Conservation (phyloP, 2,329 filamentous ascomycete species). For the Sphaceloma murrayae region DNA sequence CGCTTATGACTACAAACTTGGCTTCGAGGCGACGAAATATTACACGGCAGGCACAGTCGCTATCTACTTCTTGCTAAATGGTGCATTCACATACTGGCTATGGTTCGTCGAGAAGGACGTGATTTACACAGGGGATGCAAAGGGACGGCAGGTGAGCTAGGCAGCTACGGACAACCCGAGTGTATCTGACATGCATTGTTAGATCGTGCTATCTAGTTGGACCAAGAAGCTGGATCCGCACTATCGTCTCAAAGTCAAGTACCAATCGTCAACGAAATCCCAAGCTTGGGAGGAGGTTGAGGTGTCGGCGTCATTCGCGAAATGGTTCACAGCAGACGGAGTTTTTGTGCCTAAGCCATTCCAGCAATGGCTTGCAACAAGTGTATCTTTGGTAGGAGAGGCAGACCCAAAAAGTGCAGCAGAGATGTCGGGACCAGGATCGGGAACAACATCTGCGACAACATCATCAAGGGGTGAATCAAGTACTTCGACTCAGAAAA, state of each 20-base stretch:
- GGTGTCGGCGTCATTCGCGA: conserved; percentile 56
- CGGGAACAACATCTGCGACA: neutral
- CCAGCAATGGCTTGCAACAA: conserved; percentile 65
- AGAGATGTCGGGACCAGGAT: conserved; percentile 33
- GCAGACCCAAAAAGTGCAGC: conserved; percentile 50
- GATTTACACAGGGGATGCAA: conserved; percentile 66
- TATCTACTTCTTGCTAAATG: conserved; percentile 71
- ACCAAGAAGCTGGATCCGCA: conserved; percentile 71
- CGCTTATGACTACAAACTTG: conserved; percentile 81
- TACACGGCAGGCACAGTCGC: conserved; percentile 73
- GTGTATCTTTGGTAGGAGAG: conserved; percentile 55
- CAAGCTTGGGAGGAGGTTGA: conserved; percentile 35
- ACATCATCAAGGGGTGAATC: neutral
- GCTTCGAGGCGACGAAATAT: conserved; percentile 75
- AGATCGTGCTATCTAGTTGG: conserved; percentile 65
- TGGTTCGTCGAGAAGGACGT: conserved; percentile 70
- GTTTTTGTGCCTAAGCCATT: conserved; percentile 66
- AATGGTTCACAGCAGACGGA: conserved; percentile 66
- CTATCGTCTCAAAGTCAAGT: conserved; percentile 61
- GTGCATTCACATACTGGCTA: conserved; percentile 72
- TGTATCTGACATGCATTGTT: conserved; percentile 11
- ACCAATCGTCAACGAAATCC: conserved; percentile 21
- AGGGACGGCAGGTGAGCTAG: conserved; percentile 53
- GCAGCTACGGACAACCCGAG: neutral
- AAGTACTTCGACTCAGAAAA: too few species aligned